Evolutionary conservation across 768 basidiomycete genomes (phyloP), one percentile per base, ranked within the genome.

Genomic region (Rhizopogon vinicolor): DNA sequence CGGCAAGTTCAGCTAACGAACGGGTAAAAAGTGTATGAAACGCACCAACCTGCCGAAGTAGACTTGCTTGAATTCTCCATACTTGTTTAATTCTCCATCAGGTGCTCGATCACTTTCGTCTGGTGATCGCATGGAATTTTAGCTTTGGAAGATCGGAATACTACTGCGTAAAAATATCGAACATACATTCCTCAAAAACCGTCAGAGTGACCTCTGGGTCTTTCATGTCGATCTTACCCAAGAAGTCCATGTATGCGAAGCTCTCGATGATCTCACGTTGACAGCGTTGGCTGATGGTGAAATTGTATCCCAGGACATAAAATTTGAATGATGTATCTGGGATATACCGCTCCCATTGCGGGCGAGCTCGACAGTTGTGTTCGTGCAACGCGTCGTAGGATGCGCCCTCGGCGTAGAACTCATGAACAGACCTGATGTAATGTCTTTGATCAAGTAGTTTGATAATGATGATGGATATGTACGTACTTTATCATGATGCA

Each of bases 1-100:
- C 41, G 41, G 19, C 18, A 18, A 42, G 37, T 44, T 8, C 16
- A 58, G 41, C 16, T 22, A 49, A 41, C 25, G 22, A 48, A 29
- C 9, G 16, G 5, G 31, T 16, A 19, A 37, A 6, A 35, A 40
- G 8, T 31, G 18, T 40, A n/a, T 12, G n/a, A 56, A 65, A 76
- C 83, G 69, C 73, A 95, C 93, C 86, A 92, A 84, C 77, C 87
- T 86, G 63, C 92, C 93, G 61, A 95, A 89, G 68, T 85, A 95
- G 9, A 85, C 81, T 57, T 85, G 83, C 43, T 74, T 74, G 64
- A 91, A 88, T 18, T 78, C 68, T n/a, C 84, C 84, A 58, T 89
- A 85, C 19, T 81, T 81, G 65, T 86, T 81, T 55, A 81, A 74
- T 62, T 75, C 74, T 5, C 71, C 69, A 40, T 80, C 73, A 10